Evolutionary conservation across 345 rosid genomes (phyloP).

Genomic region (Reutealis trisperma): DNA sequence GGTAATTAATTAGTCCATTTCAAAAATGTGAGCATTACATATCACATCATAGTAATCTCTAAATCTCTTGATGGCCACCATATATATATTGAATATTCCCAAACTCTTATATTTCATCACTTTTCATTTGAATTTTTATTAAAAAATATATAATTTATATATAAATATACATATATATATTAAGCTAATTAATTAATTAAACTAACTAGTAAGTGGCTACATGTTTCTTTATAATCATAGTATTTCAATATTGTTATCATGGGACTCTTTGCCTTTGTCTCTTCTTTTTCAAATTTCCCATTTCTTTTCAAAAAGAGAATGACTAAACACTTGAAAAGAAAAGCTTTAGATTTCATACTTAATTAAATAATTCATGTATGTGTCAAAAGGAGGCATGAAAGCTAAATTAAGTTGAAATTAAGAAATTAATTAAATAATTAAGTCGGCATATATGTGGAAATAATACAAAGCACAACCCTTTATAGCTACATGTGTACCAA

Average conservation of each 20-base stretch:
- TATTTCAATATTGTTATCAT: conserved; percentile 22
- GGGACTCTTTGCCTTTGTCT: conserved; percentile 30
- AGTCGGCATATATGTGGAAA: not conserved
- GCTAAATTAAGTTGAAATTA: conserved; percentile 14
- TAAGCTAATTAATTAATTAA: not conserved
- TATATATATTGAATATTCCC: conserved; percentile 11
- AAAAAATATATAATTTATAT: not conserved
- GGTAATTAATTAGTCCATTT: conserved; percentile 23
- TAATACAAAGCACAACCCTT: not conserved
- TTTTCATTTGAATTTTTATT: not conserved
- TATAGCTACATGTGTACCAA: no score
- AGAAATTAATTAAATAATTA: conserved; percentile 11
- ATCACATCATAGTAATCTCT: conserved; percentile 36
- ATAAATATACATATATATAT: not conserved
- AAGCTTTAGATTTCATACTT: conserved; percentile 17
- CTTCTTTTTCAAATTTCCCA: conserved; percentile 22
- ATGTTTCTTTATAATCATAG: not conserved
- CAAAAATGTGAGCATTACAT: conserved; percentile 19
- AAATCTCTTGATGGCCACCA: conserved; percentile 1
- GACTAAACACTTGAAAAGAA: conserved; percentile 17
- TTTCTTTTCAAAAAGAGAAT: conserved; percentile 24
- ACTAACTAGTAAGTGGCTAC: not conserved
- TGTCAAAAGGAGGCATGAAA: conserved; percentile 7
- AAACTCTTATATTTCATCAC: not conserved
- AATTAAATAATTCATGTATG: not conserved